These are phyloP conservation scores for Penicillium sp. DNA, from an alignment of 2,329 filamentous ascomycete genomes.

Conservation along the genomic window DNA sequence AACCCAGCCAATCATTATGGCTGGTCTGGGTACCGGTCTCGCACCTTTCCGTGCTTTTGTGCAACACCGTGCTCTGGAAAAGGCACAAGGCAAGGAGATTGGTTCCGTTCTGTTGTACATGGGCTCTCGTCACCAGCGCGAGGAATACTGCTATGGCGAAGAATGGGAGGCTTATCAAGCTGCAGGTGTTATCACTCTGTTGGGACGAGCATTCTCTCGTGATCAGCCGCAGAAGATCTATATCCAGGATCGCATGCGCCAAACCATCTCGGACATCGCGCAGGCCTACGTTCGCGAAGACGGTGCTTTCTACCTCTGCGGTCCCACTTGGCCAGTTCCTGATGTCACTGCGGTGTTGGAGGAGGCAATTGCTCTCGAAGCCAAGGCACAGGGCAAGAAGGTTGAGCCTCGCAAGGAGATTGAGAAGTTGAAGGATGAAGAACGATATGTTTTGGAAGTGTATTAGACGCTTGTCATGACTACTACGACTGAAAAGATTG, in stretches of 20 bases:
- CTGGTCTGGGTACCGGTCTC: conserved; percentile 93
- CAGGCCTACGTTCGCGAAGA: conserved; percentile 82
- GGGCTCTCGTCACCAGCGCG: conserved; percentile 92
- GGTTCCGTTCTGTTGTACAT: conserved; percentile 93
- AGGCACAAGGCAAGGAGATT: conserved; percentile 93
- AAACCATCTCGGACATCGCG: conserved; percentile 77
- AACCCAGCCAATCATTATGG: conserved; percentile 96
- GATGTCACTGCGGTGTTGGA: conserved; percentile 92
- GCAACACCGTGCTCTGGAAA: conserved; percentile 96
- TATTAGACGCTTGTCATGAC: conserved; percentile 57
- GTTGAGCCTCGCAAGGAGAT: conserved; percentile 85
- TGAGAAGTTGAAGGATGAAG: conserved; percentile 92
- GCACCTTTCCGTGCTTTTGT: conserved; percentile 99
- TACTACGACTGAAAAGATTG: not conserved
- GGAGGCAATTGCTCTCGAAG: conserved; percentile 81
- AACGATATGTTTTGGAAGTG: conserved; percentile 92
- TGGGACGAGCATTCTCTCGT: conserved; percentile 90
- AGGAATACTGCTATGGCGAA: conserved; percentile 98
- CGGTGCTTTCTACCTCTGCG: conserved; percentile 94
- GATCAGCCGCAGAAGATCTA: conserved; percentile 99
- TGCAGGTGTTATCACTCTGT: conserved; percentile 87
- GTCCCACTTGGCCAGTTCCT: conserved; percentile 96
- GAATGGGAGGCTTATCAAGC: conserved; percentile 99
- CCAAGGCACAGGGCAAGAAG: conserved; percentile 66
- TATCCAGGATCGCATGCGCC: conserved; percentile 96